Evolutionary conservation across 768 basidiomycete species (phyloP).

Genomic region (Pseudohyphozyma bogoriensis): DNA sequence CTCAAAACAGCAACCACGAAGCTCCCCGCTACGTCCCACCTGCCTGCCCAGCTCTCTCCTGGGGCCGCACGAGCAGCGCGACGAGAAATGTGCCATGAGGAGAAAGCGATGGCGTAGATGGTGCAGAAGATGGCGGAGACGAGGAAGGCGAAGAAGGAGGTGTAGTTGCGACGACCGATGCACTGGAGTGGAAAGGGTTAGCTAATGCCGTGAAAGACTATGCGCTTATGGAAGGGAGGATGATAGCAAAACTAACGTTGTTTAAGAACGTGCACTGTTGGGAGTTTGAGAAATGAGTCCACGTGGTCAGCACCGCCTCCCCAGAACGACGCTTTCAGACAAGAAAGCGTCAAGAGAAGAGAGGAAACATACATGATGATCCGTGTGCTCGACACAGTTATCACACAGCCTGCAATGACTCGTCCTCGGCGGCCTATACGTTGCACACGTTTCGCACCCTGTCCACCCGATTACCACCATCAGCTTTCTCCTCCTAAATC

Average conservation of each 20-base stretch:
- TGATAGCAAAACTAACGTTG: constrained; percentile 42
- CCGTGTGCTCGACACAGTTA: constrained; percentile 92
- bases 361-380: constrained; percentile 51
- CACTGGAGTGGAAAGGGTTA: constrained; percentile 44
- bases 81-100: constrained; percentile 20
- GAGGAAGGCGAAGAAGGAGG: constrained; percentile 81
- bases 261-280: constrained; percentile 51
- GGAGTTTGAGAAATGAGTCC: too few species aligned
- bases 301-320: too few species aligned
- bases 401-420: constrained; percentile 98
- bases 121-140: constrained; percentile 49
- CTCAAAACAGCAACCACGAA: constrained; percentile 11
- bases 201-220: background rate
- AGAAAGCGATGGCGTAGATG: constrained; percentile 21
- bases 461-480: background rate
- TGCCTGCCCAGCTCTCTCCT: background rate
- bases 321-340: too few species aligned
- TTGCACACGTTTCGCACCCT: constrained; percentile 85
- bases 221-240: too few species aligned
- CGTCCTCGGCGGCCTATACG: constrained; percentile 83
- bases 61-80: background rate
- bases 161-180: constrained; percentile 87
- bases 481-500: constrained; percentile 3
- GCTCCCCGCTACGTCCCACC: constrained; percentile 24
- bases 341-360: constrained; percentile 52